Evolutionary conservation across 129 eudicot species (phyloP).

Genomic region (Erigeron canadensis): DNA sequence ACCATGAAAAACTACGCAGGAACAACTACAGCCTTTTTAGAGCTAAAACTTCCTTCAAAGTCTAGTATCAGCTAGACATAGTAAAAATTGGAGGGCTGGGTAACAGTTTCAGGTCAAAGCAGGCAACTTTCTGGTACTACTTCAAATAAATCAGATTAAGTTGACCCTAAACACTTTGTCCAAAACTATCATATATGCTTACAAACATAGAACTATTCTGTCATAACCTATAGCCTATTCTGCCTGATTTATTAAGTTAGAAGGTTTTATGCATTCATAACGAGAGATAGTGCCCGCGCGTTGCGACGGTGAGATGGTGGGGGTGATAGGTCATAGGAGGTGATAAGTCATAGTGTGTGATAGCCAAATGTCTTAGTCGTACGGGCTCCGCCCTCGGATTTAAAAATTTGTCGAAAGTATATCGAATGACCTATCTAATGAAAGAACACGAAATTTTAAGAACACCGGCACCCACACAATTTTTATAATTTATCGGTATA

Average conservation of each 20-base stretch:
- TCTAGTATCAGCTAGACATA: not conserved
- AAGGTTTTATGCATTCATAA: not conserved
- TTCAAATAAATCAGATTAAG: not conserved
- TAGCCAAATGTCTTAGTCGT: too few relatives aligned
- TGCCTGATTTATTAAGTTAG: not conserved
- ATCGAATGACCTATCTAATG: too few relatives aligned
- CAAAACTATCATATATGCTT: not conserved
- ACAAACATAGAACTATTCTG: not conserved
- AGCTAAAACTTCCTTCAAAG: not conserved
- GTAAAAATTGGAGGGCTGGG: not conserved
- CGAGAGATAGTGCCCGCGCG: too few relatives aligned
- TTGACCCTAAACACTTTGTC: not conserved
- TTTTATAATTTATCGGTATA: too few relatives aligned
- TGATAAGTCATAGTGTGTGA: too few relatives aligned
- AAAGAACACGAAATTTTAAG: too few relatives aligned
- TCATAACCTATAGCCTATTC: not conserved
- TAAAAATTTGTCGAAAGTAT: too few relatives aligned
- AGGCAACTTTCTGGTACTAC: not conserved
- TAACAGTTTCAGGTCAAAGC: slow-evolving; percentile 1
- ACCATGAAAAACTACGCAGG: slow-evolving; percentile 6
- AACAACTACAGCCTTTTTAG: too few relatives aligned
- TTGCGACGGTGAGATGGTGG: too few relatives aligned
- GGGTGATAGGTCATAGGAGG: too few relatives aligned
- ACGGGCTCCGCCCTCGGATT: too few relatives aligned
- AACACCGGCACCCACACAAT: too few relatives aligned